Conservation (phyloP, 164 flowering plant species). For the Warburgia ugandensis region DNA sequence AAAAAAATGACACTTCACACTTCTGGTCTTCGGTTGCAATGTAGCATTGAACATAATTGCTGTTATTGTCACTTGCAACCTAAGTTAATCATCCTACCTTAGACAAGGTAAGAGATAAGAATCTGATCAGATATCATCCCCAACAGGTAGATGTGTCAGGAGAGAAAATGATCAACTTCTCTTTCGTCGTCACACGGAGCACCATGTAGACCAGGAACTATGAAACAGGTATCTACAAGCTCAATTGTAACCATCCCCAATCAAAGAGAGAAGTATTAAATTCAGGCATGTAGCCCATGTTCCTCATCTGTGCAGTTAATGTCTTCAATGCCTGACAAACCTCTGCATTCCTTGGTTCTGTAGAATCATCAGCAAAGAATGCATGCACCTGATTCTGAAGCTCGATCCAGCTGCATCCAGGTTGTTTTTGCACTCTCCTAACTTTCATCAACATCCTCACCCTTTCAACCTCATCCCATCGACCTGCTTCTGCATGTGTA, state of each 20-base stretch:
- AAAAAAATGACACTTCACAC: too few species aligned
- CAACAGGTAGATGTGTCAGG: too few species aligned
- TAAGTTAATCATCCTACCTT: too few species aligned
- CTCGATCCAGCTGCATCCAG: conserved; percentile 19
- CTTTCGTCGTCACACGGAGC: too few species aligned
- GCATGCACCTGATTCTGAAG: conserved; percentile 14
- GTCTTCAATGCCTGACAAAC: conserved; percentile 9
- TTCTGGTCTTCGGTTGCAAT: too few species aligned
- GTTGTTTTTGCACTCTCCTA: conserved; percentile 15
- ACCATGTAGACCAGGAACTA: not conserved
- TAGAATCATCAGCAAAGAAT: conserved; percentile 17
- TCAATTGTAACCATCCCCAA: conserved; percentile 2
- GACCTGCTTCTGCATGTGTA: conserved; percentile 16
- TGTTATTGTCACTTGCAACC: too few species aligned
- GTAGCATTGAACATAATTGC: too few species aligned
- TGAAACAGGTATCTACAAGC: not conserved
- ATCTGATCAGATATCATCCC: too few species aligned
- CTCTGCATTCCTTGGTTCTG: conserved; percentile 8
- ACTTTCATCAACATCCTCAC: conserved; percentile 17
- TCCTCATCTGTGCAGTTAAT: conserved; percentile 10
- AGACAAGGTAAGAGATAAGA: too few species aligned
- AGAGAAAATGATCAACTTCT: too few species aligned
- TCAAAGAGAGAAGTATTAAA: conserved; percentile 3
- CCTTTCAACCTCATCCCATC: conserved; percentile 20
- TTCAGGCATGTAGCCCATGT: conserved; percentile 7